phyloP scores from a whole-genome alignment of 257 asterid species.

The Ilex aquifolium region DNA sequence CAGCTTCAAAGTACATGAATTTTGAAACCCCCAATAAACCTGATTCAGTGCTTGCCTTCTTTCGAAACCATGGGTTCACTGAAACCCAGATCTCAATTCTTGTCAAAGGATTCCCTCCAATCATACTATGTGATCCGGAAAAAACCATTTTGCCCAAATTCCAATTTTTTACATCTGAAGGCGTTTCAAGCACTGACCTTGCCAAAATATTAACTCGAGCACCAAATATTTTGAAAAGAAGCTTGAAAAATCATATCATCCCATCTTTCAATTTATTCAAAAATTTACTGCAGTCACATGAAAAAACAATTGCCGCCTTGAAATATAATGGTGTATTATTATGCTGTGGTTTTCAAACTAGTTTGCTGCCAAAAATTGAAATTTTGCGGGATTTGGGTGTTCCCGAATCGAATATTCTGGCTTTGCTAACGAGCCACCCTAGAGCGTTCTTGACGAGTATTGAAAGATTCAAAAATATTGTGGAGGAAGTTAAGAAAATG shows the following conservation, averaged over 20 bases:
- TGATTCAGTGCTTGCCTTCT: conserved; percentile 12
- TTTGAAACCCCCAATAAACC: conserved; percentile 10
- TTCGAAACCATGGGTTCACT: conserved; percentile 10
- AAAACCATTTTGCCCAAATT: conserved; percentile 23
- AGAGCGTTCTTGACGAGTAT: not conserved
- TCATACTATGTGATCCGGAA: conserved; percentile 8
- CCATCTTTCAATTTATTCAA: too few relatives aligned
- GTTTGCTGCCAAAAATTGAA: not conserved
- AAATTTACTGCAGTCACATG: conserved; percentile 1
- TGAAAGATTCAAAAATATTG: not conserved
- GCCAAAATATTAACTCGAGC: not conserved
- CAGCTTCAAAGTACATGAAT: conserved; percentile 14
- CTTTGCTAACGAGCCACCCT: not conserved
- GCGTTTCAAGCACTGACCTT: conserved; percentile 2
- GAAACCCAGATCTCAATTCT: conserved; percentile 5
- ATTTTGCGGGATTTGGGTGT: conserved; percentile 10
- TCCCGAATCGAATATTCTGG: not conserved
- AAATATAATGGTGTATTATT: not conserved
- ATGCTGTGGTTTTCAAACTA: not conserved
- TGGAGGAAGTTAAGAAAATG: conserved; percentile 10
- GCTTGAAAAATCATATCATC: too few relatives aligned
- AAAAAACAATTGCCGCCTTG: conserved; percentile 3
- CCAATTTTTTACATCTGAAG: conserved; percentile 15
- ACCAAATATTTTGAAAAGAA: not conserved
- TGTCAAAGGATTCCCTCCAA: not conserved